Base-by-base conservation (phyloP, 495 filamentous ascomycete species). In the Aspergillus avenaceus region DNA sequence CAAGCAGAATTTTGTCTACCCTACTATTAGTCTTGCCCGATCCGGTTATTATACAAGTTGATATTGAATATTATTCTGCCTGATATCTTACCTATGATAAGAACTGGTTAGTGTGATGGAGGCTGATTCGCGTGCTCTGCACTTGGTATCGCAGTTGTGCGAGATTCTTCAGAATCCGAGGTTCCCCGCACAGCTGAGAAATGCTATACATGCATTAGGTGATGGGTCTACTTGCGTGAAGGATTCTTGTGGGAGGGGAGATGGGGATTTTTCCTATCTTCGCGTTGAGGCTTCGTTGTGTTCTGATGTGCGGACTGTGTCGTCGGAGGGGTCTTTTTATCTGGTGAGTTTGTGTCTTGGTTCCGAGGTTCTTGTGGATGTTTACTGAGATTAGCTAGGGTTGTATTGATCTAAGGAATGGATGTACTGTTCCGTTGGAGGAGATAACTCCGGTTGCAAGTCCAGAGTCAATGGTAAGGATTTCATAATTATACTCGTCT, bases 1-100 rank as follows among this genome's bases (percentile, higher is more conserved):
- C 40, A 32, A 52, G 55, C 55, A 58, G 55, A 58, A 49, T 36
- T 49, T 8, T 38, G 7, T 26, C 26, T 26, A 19, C 26, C 24
- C n/a, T n/a, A n/a, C n/a, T n/a, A n/a, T n/a, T 16, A 16, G 24
- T 52, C 41, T 52, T 45, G 49, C 19, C 14, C 18, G 12, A 16
- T 21, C 12, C 8, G 24, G 14, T 12, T 19, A 23, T 18, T 14
- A 34, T 9, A 34, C n/a, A 12, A 32, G 24, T 6, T 12, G 5
- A 8, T 22, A 23, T 23, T n/a, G 18, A 2, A 7, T 16, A 3
- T 13, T 12, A 2, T 8, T 24, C 41, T 16, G 9, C 28, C n/a
- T 28, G 5, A 2, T 16, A 11, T 23, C 16, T 27, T 25, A 7
- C n/a, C 26, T 23, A 31, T 2, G 16, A 23, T 16, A 50, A 45